Evolutionary conservation across 192 early-diverging fungal genomes (phyloP).

Genomic region (Backusella tarrabulga): DNA sequence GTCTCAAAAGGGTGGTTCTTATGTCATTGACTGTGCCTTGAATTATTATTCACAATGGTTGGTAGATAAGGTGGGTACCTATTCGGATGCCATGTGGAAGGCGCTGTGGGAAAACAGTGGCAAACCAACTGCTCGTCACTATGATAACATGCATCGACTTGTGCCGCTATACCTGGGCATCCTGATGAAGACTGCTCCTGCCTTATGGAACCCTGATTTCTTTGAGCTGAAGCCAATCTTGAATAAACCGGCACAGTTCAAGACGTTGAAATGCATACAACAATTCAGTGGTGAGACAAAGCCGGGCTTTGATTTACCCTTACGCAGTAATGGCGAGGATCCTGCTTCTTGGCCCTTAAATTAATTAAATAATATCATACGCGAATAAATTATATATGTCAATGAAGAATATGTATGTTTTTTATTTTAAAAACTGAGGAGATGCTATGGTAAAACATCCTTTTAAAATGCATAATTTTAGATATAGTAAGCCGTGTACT

Average conservation of each 20-base stretch:
- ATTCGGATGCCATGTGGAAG: not conserved
- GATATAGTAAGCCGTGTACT: too few species aligned
- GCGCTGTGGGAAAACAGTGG: not conserved
- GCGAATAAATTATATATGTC: too few species aligned
- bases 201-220: not conserved
- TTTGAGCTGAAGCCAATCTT: not conserved
- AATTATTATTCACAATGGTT: slow-evolving; percentile 15
- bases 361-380: too few species aligned
- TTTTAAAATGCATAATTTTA: too few species aligned
- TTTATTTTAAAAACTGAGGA: too few species aligned
- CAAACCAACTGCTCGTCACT: not conserved
- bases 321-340: not conserved
- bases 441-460: too few species aligned
- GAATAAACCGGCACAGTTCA: not conserved
- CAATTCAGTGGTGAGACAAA: not conserved
- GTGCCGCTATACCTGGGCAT: not conserved
- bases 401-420: too few species aligned
- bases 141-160: not conserved
- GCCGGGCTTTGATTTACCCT: not conserved
- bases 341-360: not conserved
- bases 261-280: not conserved
- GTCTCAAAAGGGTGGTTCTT: slow-evolving; percentile 8
- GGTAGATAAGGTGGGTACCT: slow-evolving; percentile 5
- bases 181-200: not conserved
- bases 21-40: slow-evolving; percentile 5